Evolutionary conservation across 169 alveolate species (phyloP), one percentile per base, ranked within the genome.

Genomic region (Plasmodium fragile): DNA sequence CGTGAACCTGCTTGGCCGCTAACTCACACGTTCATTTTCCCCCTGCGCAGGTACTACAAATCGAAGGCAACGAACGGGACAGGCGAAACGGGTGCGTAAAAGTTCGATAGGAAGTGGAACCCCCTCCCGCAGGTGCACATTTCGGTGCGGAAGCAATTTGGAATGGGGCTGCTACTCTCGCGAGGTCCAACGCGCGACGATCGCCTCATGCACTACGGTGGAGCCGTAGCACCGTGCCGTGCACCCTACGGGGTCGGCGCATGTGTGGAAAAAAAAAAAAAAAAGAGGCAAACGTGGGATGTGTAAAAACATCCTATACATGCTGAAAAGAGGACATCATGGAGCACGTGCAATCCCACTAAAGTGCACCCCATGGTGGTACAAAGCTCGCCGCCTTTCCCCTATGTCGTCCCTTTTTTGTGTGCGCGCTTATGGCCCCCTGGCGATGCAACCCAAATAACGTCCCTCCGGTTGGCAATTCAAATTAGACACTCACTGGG

Each of bases 31-130:
- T 30, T 65, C 49, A 59, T 36, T 89, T 69, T 5, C 13, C 43
- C 43, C 55, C 82, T 7, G 1, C 25, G 43, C 82, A 89, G 94
- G 75, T 89, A 89, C 82, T 89, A 79, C 75, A 89, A 89, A 79
- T 36, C 81, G 71, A 89, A 89, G 55, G 49, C 81, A 65, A 13
- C 87, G 6, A 77, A 52, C 34, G 49, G 59, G 59, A 13, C 81
- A 32, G 79, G 81, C 43, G 34, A 45, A 65, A 6, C 87, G 30
- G 69, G 41, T 7, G 49, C 92, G 28, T 49, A 85, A 75, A 85
- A 85, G 71, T 28, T 28, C 49, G 7, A 10, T 41, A 53, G 49
- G 16, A 49, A 36, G 28, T 22, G 18, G 75, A 65, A 28, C 36
- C 30, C 75, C 36, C 36, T 3, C 75, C 34, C 36, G 1, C 11